Evolutionary conservation across 768 basidiomycete genomes (phyloP).

Genomic region (Lactifluus hygrophoroides): DNA sequence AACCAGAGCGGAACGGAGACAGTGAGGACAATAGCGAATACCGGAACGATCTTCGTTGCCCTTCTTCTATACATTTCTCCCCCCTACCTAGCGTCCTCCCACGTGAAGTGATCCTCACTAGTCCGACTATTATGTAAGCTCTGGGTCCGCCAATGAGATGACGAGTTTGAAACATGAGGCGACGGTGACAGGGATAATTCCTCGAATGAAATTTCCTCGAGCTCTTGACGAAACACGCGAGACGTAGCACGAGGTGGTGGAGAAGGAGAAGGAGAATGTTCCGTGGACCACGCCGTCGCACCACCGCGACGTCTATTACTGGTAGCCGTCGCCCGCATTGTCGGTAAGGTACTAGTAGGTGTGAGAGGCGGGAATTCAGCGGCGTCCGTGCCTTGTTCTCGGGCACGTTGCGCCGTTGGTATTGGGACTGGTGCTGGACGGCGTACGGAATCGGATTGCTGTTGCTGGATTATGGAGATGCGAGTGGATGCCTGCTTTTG

Average conservation of each 20-base stretch:
- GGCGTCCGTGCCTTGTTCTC: too few relatives aligned
- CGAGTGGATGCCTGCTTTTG: too few relatives aligned
- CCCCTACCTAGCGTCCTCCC: not conserved
- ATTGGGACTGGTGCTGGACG: too few relatives aligned
- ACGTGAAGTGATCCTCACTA: not conserved
- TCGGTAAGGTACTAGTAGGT: too few relatives aligned
- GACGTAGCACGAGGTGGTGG: too few relatives aligned
- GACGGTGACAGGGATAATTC: not conserved
- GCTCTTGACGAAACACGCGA: not conserved
- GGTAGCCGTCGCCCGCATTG: not conserved
- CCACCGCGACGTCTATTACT: not conserved
- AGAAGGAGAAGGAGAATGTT: not conserved
- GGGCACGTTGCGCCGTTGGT: too few relatives aligned
- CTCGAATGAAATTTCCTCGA: not conserved
- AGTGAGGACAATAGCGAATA: not conserved
- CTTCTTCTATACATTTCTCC: not conserved
- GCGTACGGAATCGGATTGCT: too few relatives aligned
- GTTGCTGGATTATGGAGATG: too few relatives aligned
- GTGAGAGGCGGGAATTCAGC: too few relatives aligned
- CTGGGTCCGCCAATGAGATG: not conserved
- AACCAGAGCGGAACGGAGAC: not conserved
- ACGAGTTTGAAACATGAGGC: not conserved
- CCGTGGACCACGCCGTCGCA: not conserved
- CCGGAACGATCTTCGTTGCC: not conserved
- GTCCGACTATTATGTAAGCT: not conserved